Base-by-base conservation (phyloP, 1,284 basidiomycete species). In the Sphaerobolus stellatus region DNA sequence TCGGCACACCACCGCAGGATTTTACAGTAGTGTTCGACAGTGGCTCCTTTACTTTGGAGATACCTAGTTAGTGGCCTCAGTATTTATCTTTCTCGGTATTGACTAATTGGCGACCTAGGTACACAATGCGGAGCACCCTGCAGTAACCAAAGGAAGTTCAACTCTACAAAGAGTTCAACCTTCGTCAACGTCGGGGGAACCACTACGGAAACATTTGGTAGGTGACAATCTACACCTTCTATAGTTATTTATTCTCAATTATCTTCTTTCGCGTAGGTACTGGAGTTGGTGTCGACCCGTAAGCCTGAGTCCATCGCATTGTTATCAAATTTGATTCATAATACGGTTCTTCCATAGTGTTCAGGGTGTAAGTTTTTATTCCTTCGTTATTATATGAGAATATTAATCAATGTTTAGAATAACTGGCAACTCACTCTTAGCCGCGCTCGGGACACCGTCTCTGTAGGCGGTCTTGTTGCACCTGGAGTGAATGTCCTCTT, bases 21-120 rank as follows among this genome's bases (percentile, higher is more conserved):
- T 60, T 76, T 53, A 69, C 70, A 8, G 75, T 81, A 38, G 77
- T 82, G 5, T 82, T 81, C 65, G 80, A 82, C 61, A 82, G 79
- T 1, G 80, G 79, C 45, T 80, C 76, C 47, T 66, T 65, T 7
- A 69, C 71, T 3, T 68, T 81, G 11, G 78, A 81, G 62, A 77
- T 82, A 56, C 75, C 77, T 2, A 79, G 76, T 76, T 59, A 58
- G 71, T 62, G 41, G 16, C 11, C 41, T 33, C n/a, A 31, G 7
- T 27, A 4, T 7, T 28, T 14, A 31, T 29, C 6, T 20, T 8
- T 46, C 16, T n/a, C 14, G 24, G 7, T 54, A 24, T 18, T 50
- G 47, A 33, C 20, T 1, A 22, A 13, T 34, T 44, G 2, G 6
- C 43, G 18, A 22, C 44, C n/a, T n/a, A 78, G 76, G 77, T 58